Percentiles rank a stretch among this genome's conserved stretches.
These are phyloP conservation scores for Coemansia sp. DNA, from an alignment of 192 early-diverging fungal genomes.

Conservation along the genomic window DNA sequence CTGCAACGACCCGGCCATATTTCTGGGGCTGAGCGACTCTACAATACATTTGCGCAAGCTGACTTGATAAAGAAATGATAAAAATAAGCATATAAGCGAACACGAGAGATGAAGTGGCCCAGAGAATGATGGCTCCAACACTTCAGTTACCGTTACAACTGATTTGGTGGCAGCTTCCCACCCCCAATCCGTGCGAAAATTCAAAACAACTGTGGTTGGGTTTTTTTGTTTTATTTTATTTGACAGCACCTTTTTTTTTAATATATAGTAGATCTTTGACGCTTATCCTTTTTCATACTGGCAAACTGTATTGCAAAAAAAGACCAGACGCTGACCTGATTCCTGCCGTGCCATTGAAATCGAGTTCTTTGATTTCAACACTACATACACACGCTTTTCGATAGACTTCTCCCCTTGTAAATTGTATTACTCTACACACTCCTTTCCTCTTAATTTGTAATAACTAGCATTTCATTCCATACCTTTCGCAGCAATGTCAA, in stretches of 20 bases:
- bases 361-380: neutral
- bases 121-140: no score
- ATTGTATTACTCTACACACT: slow-evolving; percentile 15
- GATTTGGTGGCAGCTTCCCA: no score
- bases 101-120: no score
- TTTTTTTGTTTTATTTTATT: neutral
- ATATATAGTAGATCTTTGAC: neutral
- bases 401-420: slow-evolving; percentile 11
- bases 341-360: neutral
- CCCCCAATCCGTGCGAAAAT: no score
- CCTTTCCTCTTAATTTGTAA: neutral
- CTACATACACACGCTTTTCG: neutral
- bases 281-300: neutral
- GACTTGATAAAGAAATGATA: neutral
- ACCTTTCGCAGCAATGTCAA: neutral
- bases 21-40: neutral
- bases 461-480: neutral
- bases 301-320: neutral
- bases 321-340: neutral
- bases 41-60: neutral
- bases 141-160: no score
- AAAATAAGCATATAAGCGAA: no score
- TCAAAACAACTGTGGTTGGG: neutral
- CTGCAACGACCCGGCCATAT: neutral
- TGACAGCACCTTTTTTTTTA: no score